These are phyloP conservation scores for Daldinia grandis DNA, from an alignment of 495 filamentous ascomycete species.

Conservation along the genomic window DNA sequence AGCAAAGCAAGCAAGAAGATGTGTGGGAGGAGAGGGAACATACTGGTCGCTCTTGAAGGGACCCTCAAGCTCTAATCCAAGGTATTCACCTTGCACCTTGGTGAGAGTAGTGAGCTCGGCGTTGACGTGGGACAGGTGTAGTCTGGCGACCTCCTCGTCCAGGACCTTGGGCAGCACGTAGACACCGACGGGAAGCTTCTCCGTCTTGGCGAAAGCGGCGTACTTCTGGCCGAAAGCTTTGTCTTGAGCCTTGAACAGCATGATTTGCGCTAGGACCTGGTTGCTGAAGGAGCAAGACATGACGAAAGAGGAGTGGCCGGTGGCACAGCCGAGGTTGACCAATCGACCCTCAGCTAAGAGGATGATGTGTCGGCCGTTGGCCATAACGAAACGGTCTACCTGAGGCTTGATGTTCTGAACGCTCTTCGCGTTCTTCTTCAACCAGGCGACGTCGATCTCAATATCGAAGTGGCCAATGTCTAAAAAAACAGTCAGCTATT, in stretches of 20 bases:
- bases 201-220: conserved; percentile 89
- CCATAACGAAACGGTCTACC: conserved; percentile 96
- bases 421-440: conserved; percentile 91
- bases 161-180: conserved; percentile 98
- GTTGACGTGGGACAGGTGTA: conserved; percentile 94
- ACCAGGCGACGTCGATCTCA: conserved; percentile 99
- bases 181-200: conserved; percentile 89
- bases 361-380: conserved; percentile 95
- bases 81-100: conserved; percentile 89
- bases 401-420: conserved; percentile 99
- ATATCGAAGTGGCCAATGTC: conserved; percentile 99
- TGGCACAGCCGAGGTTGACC: conserved; percentile 98
- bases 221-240: conserved; percentile 89
- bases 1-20: conserved; percentile 35
- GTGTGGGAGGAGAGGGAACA: conserved; percentile 29
- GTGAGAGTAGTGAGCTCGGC: conserved; percentile 89
- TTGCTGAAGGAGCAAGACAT: conserved; percentile 99
- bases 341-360: conserved; percentile 98
- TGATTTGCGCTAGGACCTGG: conserved; percentile 99
- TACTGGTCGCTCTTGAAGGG: conserved; percentile 93
- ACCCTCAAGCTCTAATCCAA: conserved; percentile 81
- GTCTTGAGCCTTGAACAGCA: conserved; percentile 94
- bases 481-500: conserved; percentile 46
- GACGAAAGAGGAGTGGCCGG: conserved; percentile 99
- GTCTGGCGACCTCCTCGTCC: conserved; percentile 95